Base-by-base conservation (phyloP, 1,284 basidiomycete species). In the Apiotrichum sp. region DNA sequence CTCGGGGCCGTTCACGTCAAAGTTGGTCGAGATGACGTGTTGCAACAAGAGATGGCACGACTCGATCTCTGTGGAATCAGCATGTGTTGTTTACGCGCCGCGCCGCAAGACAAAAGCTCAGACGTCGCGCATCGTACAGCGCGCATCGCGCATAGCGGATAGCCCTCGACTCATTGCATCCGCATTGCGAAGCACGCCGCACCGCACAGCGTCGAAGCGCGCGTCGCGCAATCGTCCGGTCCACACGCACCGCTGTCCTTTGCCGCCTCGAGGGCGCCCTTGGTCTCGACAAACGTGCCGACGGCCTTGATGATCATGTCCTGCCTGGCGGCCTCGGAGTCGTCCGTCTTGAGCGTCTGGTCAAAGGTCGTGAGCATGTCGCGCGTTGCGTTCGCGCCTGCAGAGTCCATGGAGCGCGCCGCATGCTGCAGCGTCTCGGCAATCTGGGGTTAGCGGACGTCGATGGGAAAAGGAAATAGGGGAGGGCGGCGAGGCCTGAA, bases 341-440 rank as follows among this genome's bases (percentile, higher is more conserved):
- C 82, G 58, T 81, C 78, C 1, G 80, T 81, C 59, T 84, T 83
- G 45, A 78, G 73, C 31, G 79, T 78, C 57, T 79, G 80, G 47
- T 89, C 70, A 16, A 81, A 79, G 50, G 84, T 80, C 68, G 83
- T 80, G 70, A 90, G 85, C 34, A 86, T 84, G 50, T 83, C 82
- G 61, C 85, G 79, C 67, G 83, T 83, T 0, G 80, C 74, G 42
- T 80, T 72, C 55, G 84, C 83, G 63, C 86, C 85, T 49, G 86
- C 84, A 9, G 65, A 41, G 57, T 86, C 78, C 63, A 80, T 79
- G 59, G 82, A 80, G 66, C 85, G 81, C 35, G 85, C 81, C 60
- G 89, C 78, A 75, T 89, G 93, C 66, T 84, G 83, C 33, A 62
- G 57, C 47, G 58, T 47, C 49, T 62, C 61, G 50, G 58, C 50